phyloP scores from a whole-genome alignment of 805 yeast genomes.

The Candida ortonii region DNA sequence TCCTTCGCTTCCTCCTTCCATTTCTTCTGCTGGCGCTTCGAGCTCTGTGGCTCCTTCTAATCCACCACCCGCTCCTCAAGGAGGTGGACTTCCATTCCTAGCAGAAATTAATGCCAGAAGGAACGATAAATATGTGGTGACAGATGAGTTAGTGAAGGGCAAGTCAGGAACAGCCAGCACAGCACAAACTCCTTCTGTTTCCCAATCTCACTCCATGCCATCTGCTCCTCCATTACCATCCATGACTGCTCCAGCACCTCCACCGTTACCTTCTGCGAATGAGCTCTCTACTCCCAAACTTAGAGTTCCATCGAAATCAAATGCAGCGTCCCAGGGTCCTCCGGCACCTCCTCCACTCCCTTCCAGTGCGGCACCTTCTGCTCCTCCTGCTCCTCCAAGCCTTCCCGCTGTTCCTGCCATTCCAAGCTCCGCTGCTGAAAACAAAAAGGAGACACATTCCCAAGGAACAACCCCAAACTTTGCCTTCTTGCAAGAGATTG shows the following conservation, averaged over 20 bases:
- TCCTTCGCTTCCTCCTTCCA: constrained; percentile 20
- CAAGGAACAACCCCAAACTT: too few relatives aligned
- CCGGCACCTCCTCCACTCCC: constrained; percentile 20
- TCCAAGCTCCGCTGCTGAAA: too few relatives aligned
- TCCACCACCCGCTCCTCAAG: constrained; percentile 25
- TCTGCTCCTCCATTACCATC: constrained; percentile 23
- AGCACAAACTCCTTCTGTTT: constrained; percentile 3
- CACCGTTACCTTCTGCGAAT: not conserved
- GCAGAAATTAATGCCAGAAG: constrained; percentile 57
- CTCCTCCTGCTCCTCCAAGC: constrained; percentile 25
- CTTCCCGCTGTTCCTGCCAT: too few relatives aligned
- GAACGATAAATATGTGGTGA: constrained; percentile 50
- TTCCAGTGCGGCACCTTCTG: constrained; percentile 23
- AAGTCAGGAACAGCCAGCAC: constrained; percentile 5
- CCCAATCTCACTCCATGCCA: constrained; percentile 10
- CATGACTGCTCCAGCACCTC: constrained; percentile 31
- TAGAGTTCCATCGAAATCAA: too few relatives aligned
- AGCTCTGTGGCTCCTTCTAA: constrained; percentile 15
- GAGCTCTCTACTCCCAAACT: too few relatives aligned
- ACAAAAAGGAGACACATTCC: too few relatives aligned
- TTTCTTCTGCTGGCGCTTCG: constrained; percentile 19
- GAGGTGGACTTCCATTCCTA: constrained; percentile 53
- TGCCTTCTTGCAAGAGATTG: too few relatives aligned
- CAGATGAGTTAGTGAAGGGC: constrained; percentile 26
- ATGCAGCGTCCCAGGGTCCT: too few relatives aligned